Evolutionary conservation across 805 yeast species (phyloP), one percentile per base, ranked within the genome.

Genomic region (Candida germanica): DNA sequence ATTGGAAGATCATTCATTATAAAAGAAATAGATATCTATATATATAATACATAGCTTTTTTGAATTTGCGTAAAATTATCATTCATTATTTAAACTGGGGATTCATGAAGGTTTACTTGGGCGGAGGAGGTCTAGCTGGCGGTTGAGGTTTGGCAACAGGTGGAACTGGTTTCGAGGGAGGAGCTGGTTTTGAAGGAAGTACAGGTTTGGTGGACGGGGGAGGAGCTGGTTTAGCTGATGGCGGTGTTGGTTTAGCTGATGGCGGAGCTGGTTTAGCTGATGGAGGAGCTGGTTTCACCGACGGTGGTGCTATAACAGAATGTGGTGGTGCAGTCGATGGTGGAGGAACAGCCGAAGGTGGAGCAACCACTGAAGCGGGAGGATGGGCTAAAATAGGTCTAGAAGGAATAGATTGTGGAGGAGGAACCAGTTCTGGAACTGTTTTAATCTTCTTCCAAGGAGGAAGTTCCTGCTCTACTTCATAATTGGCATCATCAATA

Each of bases 371-470:
- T 18, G 51, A 40, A 26, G 56, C 56, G 10, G 58, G 59, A 13
- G 57, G 49, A n/a, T n/a, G n/a, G 25, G 50, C 43, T 13, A 46
- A 10, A 7, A 7, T 6, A 7, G 6, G 6, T 7, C 6, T 10
- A 7, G 10, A 6, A 20, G 23, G 40, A 8, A 31, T 35, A 20
- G 29, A 13, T 11, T 18, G 14, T 12, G 31, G 3, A 9, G 33
- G 26, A 14, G 39, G 28, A 4, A 25, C 28, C 22, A 47, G 36
- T 5, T 47, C 47, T 19, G 44, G 40, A 14, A 21, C 44, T 18
- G 49, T 44, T 37, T 43, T 50, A 12, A 35, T 31, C 39, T 50
- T 53, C 36, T 58, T 58, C 59, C 58, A 50, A 13, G 64, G 59
- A 36, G 36, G 42, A 22, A 32, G 31, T 4, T 26, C 18, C n/a